Percentiles rank a stretch among this genome's conserved stretches.
Conservation (phyloP, 2,329 filamentous ascomycete genomes). For the Sporothrix schenckii region DNA sequence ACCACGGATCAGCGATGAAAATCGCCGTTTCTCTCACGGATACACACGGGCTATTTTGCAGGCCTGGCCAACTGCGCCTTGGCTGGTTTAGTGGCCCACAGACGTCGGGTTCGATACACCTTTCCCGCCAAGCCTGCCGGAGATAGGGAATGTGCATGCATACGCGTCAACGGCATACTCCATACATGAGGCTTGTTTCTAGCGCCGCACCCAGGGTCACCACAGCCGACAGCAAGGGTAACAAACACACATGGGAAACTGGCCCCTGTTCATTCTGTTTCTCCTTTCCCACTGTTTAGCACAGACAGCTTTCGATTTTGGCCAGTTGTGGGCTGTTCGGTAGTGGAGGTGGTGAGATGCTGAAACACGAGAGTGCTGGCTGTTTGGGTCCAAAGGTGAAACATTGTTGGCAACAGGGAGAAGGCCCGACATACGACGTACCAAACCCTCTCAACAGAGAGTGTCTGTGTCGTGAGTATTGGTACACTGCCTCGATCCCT, state of each 20-base stretch:
- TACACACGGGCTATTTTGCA: not conserved
- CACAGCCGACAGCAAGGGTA: slow-evolving; percentile 12
- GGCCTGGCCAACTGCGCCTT: too few species aligned
- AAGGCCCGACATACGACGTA: too few species aligned
- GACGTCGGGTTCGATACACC: slow-evolving; percentile 12
- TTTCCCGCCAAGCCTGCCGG: slow-evolving; percentile 21
- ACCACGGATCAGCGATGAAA: slow-evolving; percentile 19
- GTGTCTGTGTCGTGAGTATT: too few species aligned
- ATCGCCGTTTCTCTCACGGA: not conserved
- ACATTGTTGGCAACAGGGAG: not conserved
- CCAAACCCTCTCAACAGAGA: too few species aligned
- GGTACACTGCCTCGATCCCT: too few species aligned
- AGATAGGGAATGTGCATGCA: not conserved
- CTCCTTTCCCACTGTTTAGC: not conserved
- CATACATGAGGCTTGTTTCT: not conserved
- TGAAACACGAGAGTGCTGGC: slow-evolving; percentile 23
- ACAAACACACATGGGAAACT: slow-evolving; percentile 22
- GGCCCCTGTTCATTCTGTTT: slow-evolving; percentile 23
- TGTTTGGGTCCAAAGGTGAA: slow-evolving; percentile 18
- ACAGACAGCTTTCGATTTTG: slow-evolving; percentile 18
- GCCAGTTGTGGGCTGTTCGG: slow-evolving; percentile 11
- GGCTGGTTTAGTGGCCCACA: not conserved
- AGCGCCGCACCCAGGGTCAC: not conserved
- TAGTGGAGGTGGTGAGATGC: slow-evolving; percentile 19
- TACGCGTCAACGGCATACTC: slow-evolving; percentile 2